Evolutionary conservation across 768 basidiomycete genomes (phyloP).

Genomic region (Tulasnella sp.): DNA sequence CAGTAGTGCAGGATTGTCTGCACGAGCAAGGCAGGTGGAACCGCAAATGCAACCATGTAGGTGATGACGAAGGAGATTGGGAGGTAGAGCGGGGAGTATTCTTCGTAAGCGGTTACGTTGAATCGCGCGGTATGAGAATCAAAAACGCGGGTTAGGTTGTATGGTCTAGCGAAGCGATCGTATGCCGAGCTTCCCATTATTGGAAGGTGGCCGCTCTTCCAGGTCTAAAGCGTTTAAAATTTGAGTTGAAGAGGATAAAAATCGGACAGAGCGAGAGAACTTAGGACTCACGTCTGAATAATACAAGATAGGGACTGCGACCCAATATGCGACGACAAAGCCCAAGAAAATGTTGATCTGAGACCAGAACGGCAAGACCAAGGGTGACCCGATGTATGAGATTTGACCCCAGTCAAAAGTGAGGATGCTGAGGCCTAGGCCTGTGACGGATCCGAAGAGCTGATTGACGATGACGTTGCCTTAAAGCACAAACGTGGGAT

Average conservation of each 20-base stretch:
- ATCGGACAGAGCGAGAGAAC: not conserved
- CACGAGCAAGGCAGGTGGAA: conserved; percentile 30
- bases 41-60: conserved; percentile 31
- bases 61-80: conserved; percentile 31
- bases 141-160: conserved; percentile 32
- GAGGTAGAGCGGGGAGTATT: conserved; percentile 39
- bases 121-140: conserved; percentile 22
- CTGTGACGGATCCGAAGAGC: conserved; percentile 73
- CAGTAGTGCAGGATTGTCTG: conserved; percentile 36
- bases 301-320: conserved; percentile 77
- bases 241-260: not conserved
- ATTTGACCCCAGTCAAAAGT: conserved; percentile 91
- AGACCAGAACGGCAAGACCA: conserved; percentile 94
- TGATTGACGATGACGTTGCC: conserved; percentile 81
- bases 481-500: not conserved
- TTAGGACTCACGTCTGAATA: conserved; percentile 64
- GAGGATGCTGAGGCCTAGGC: conserved; percentile 78
- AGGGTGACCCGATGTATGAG: conserved; percentile 56
- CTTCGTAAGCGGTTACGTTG: conserved; percentile 31
- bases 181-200: conserved; percentile 29
- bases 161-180: conserved; percentile 32
- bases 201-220: conserved; percentile 33
- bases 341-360: conserved; percentile 77
- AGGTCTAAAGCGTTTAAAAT: conserved; percentile 21
- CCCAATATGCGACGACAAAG: conserved; percentile 89